These are phyloP conservation scores for Suillus spraguei DNA, from an alignment of 768 basidiomycete genomes.

Conservation along the genomic window DNA sequence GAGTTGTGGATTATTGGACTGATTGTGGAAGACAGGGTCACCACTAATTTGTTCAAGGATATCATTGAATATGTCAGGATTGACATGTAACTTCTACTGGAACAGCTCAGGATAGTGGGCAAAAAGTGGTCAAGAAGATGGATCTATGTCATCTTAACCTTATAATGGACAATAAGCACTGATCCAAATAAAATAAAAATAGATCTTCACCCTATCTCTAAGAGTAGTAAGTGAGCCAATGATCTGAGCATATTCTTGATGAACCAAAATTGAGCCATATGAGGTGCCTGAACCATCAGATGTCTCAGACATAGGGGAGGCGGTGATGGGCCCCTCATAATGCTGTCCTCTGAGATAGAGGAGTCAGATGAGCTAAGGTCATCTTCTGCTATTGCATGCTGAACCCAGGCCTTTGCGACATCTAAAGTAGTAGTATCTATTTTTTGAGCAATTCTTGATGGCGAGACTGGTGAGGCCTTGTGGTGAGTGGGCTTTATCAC, in stretches of 20 bases:
- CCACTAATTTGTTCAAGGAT: constrained; percentile 22
- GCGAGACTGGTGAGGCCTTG: background rate
- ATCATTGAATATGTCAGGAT: constrained; percentile 27
- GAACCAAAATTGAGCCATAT: too few relatives aligned
- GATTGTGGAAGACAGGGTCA: constrained; percentile 20
- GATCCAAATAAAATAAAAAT: too few relatives aligned
- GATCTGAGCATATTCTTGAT: too few relatives aligned
- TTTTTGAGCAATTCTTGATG: background rate
- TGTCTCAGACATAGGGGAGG: background rate
- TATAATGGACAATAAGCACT: too few relatives aligned
- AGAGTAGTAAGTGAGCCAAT: too few relatives aligned
- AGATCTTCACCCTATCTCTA: too few relatives aligned
- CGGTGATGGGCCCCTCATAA: background rate
- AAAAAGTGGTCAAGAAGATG: background rate
- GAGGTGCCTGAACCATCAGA: too few relatives aligned
- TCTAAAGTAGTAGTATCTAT: background rate
- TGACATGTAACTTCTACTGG: constrained; percentile 27
- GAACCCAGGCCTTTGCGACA: background rate
- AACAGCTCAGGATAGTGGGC: background rate
- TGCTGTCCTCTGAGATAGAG: background rate
- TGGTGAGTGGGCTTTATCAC: background rate
- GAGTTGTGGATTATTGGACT: constrained; percentile 29
- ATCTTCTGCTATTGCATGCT: background rate
- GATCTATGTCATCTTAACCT: too few relatives aligned
- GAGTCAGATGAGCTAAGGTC: background rate